Percentiles rank a stretch among this genome's conserved stretches.
Evolutionary conservation across 2,329 filamentous ascomycete species (phyloP).

Genomic region (Ceratocystiopsis brevicomis): DNA sequence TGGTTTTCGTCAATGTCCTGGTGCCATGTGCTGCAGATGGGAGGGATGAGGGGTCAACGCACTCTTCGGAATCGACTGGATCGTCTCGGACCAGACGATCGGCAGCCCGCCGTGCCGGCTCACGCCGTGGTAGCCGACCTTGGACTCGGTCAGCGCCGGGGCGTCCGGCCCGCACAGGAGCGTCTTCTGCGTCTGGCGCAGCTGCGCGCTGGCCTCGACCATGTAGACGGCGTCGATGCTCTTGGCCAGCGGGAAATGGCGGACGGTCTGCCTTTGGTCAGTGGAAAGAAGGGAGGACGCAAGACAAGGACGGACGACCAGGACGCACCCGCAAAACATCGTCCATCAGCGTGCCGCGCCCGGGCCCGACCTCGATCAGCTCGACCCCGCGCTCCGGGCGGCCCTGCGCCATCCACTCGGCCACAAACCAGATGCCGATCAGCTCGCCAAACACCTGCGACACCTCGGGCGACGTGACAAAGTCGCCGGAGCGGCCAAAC

Average conservation of each 20-base stretch:
- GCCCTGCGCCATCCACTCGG: constrained; percentile 92
- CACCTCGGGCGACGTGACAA: constrained; percentile 93
- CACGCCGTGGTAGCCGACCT: constrained; percentile 52
- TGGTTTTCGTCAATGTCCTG: constrained; percentile 15
- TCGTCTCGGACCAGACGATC: constrained; percentile 82
- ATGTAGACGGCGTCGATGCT: constrained; percentile 80
- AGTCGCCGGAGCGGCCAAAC: constrained; percentile 86
- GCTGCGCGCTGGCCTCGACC: constrained; percentile 73
- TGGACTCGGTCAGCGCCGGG: constrained; percentile 46
- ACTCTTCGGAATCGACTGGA: constrained; percentile 62
- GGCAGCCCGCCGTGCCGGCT: constrained; percentile 58
- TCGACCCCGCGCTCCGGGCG: constrained; percentile 55
- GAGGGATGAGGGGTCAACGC: no score
- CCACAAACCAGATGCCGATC: constrained; percentile 82
- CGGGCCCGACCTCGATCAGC: constrained; percentile 84
- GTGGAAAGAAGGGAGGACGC: neutral
- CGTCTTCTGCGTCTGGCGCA: constrained; percentile 60
- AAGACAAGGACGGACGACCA: no score
- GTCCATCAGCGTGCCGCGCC: constrained; percentile 89
- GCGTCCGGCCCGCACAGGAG: constrained; percentile 60
- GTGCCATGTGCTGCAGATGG: no score
- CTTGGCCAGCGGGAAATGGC: constrained; percentile 57
- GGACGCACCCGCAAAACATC: constrained; percentile 71
- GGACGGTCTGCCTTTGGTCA: constrained; percentile 44
- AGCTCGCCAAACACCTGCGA: constrained; percentile 94